A percentile compares a stretch with the other conserved stretches of the same genome.
These are phyloP conservation scores for Coprinopsis sp. DNA, from an alignment of 768 basidiomycete genomes.

Conservation along the genomic window DNA sequence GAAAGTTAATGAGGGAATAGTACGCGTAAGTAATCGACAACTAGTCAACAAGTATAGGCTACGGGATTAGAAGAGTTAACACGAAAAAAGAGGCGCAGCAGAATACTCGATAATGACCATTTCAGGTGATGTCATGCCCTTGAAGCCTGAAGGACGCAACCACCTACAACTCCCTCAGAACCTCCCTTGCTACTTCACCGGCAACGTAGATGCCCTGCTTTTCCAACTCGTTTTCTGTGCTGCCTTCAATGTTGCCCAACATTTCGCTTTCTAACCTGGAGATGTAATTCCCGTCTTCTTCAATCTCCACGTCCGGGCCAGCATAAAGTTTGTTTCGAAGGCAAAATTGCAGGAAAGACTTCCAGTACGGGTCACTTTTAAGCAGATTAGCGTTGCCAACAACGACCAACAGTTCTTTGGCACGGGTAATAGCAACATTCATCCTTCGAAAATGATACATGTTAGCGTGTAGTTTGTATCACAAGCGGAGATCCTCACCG, in stretches of 20 bases:
- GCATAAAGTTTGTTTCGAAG: constrained; percentile 43
- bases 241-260: background rate
- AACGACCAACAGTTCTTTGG: constrained; percentile 46
- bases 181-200: constrained; percentile 27
- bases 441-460: constrained; percentile 29
- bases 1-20: too few species aligned
- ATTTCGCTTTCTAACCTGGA: constrained; percentile 34
- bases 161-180: constrained; percentile 27
- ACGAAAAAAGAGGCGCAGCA: too few species aligned
- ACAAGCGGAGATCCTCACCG: constrained; percentile 25
- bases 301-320: constrained; percentile 39
- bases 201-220: constrained; percentile 23
- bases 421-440: constrained; percentile 54
- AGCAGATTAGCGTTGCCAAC: constrained; percentile 41
- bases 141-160: constrained; percentile 2
- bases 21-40: too few species aligned
- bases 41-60: too few species aligned
- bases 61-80: too few species aligned
- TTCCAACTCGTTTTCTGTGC: constrained; percentile 19
- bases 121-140: too few species aligned
- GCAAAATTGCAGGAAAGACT: constrained; percentile 44
- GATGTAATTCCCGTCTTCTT: constrained; percentile 43
- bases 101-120: too few species aligned
- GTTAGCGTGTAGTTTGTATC: too few species aligned
- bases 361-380: constrained; percentile 46